phyloP scores from a whole-genome alignment of 1,139 yeast species.

The Yamadazyma trypodendri region DNA sequence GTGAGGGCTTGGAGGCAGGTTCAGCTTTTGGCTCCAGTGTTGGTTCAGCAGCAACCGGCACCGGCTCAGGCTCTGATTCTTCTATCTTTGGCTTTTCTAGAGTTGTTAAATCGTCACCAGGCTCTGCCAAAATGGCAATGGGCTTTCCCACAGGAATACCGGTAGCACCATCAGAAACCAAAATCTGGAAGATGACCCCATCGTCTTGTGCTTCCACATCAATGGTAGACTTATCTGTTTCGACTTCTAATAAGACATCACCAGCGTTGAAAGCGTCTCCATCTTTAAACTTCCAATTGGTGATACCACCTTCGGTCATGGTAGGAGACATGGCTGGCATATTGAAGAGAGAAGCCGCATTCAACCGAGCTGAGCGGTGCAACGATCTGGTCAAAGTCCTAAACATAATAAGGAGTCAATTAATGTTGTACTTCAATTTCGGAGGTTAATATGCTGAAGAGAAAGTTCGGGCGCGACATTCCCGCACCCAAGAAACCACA shows the following conservation, averaged over 20 bases:
- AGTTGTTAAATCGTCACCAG: slow-evolving; percentile 72
- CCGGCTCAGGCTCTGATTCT: slow-evolving; percentile 12
- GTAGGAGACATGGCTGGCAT: slow-evolving; percentile 99
- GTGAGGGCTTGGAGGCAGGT: slow-evolving; percentile 10
- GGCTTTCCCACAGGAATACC: slow-evolving; percentile 85
- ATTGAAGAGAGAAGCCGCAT: slow-evolving; percentile 60
- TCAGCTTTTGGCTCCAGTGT: slow-evolving; percentile 4
- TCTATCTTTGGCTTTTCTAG: slow-evolving; percentile 57
- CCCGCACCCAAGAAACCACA: slow-evolving; percentile 2
- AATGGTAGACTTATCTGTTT: slow-evolving; percentile 91
- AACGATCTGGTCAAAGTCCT: slow-evolving; percentile 4
- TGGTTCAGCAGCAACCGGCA: slow-evolving; percentile 15
- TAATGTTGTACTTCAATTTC: background rate
- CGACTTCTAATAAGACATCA: slow-evolving; percentile 83
- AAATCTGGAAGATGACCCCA: slow-evolving; percentile 80
- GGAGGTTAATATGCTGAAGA: slow-evolving; percentile 2
- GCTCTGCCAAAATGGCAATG: slow-evolving; percentile 86
- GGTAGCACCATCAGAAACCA: slow-evolving; percentile 67
- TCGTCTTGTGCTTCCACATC: slow-evolving; percentile 94
- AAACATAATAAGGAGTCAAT: slow-evolving; percentile 2
- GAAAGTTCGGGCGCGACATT: slow-evolving; percentile 5
- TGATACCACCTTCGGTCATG: slow-evolving; percentile 96
- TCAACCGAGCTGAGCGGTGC: slow-evolving; percentile 5
- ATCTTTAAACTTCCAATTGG: slow-evolving; percentile 85
- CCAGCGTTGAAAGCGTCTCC: slow-evolving; percentile 82